Base-by-base conservation (phyloP, 2,329 filamentous ascomycete species). In the Orbilia javanica region DNA sequence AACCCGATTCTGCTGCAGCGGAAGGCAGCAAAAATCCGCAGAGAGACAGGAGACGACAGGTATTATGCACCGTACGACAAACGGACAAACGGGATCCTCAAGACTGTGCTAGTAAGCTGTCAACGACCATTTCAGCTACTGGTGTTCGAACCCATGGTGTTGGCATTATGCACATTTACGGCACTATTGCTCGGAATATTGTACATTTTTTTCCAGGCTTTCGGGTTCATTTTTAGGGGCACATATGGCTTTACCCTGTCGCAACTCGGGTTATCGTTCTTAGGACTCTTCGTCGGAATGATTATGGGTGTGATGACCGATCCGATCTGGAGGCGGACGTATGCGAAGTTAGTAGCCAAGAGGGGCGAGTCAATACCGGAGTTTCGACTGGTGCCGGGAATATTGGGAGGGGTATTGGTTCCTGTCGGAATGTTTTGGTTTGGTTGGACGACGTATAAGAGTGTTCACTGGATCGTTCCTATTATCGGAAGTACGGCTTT, bases 171-270 rank as follows among this genome's bases (percentile, higher is more conserved):
- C 84, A 85, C 96, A 22, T 92, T 94, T 81, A 93, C 92, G 0
- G 93, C 93, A 44, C 89, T 97, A 67, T 86, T 97, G n/a, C 87
- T 97, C 6, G 94, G 94, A 4, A 91, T 97, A 52, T 85, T 97
- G 1, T 97, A 97, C 83, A 89, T 97, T 44, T 97, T 96, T 86
- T 96, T 97, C 83, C 93, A 93, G 20, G 93, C 94, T 0, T 97
- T 97, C 82, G 89, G 91, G 4, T 86, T 96, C 52, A 90, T 97
- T 15, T 97, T 97, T 82, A 83, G 87, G 27, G 88, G 87, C 52
- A 90, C 92, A 55, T 91, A 96, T 83, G 90, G 88, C 20, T 94
- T 97, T 85, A 89, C 89, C 66, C 86, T 93, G 10, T 96, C 91
- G 87, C 92, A 97, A 84, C 87, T 89, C 10, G 94, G 94, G n/a